Percentiles rank a stretch among this genome's conserved stretches.
Evolutionary conservation across 1,139 yeast species (phyloP).

Genomic region (Blastobotrys arbuscula): DNA sequence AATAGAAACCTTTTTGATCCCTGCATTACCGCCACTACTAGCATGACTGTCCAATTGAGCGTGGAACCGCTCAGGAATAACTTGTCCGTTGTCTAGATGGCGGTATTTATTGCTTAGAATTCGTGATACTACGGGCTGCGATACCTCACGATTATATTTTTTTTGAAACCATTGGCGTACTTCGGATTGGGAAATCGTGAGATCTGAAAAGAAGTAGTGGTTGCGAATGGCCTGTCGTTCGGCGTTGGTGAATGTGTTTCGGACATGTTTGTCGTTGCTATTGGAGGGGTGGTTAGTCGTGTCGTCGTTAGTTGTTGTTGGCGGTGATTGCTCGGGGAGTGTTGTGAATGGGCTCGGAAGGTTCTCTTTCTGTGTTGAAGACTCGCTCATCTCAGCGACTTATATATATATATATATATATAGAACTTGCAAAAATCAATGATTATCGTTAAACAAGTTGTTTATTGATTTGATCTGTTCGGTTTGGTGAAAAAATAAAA

Average conservation of each 20-base stretch:
- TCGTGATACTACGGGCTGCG: constrained; percentile 9
- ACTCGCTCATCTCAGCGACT: too few relatives aligned
- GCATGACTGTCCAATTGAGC: not conserved
- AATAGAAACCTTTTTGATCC: not conserved
- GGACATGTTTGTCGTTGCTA: not conserved
- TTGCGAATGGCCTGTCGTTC: constrained; percentile 8
- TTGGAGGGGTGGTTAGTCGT: too few relatives aligned
- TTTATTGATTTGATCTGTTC: too few relatives aligned
- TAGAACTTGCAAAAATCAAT: too few relatives aligned
- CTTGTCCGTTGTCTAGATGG: constrained; percentile 3
- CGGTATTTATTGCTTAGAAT: constrained; percentile 7
- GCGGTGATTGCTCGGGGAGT: too few relatives aligned
- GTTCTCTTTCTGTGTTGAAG: too few relatives aligned
- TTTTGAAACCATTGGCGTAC: constrained; percentile 9
- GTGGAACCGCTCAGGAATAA: constrained; percentile 8
- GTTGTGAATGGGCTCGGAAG: too few relatives aligned
- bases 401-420: too few relatives aligned
- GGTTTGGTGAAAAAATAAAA: too few relatives aligned
- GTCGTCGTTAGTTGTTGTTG: too few relatives aligned
- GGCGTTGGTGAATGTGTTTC: constrained; percentile 8
- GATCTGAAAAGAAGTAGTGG: constrained; percentile 6
- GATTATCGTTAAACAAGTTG: too few relatives aligned
- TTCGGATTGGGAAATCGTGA: constrained; percentile 8
- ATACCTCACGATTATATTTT: constrained; percentile 7
- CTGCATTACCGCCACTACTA: not conserved